Base-by-base conservation (phyloP, 1,284 basidiomycete species). In the Sparassis latifolia region DNA sequence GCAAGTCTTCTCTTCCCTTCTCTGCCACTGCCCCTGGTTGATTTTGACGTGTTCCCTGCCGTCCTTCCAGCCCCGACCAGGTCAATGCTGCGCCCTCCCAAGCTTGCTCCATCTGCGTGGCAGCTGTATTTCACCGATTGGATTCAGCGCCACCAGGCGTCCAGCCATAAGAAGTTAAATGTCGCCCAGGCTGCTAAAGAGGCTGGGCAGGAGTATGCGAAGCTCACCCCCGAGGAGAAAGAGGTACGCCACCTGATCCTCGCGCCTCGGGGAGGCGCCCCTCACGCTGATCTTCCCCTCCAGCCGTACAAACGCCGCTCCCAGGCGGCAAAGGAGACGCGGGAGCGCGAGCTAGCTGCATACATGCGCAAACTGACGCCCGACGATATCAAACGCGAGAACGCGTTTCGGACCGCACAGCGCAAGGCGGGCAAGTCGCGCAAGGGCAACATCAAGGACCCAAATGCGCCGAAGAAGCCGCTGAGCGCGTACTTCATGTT, bases 61-160 rank as follows among this genome's bases (percentile, higher is more conserved):
- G 55, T 58, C 49, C 49, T 50, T 50, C 42, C 63, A 76, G 75
- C 69, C 64, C 82, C 80, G 46, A 67, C 75, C 55, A 86, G 84
- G 68, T 85, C 86, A 47, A 67, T 78, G 30, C 76, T 97, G 52
- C 86, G 86, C 52, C 92, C 91, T 33, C 94, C 94, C 42, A 95
- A 95, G 72, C 80, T 95, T 62, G 91, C 94, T 10, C 92, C 91
- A 4, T 95, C 92, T 4, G 92, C 93, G 42, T 97, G 94, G 94
- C 94, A 97, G 70, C 79, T 97, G 48, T 97, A 93, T 73, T 97
- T 97, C 69, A 93, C 92, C 38, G 92, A 97, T 67, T 94, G 92
- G 83, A 92, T 97, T 58, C 86, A 89, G 68, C 82, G 85, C 63
- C 91, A 93, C 67, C 93, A 94, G 72, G 82, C 82, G 57, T 77